phyloP scores from a whole-genome alignment of 495 filamentous ascomycete species.

The Sporormia fimetaria region DNA sequence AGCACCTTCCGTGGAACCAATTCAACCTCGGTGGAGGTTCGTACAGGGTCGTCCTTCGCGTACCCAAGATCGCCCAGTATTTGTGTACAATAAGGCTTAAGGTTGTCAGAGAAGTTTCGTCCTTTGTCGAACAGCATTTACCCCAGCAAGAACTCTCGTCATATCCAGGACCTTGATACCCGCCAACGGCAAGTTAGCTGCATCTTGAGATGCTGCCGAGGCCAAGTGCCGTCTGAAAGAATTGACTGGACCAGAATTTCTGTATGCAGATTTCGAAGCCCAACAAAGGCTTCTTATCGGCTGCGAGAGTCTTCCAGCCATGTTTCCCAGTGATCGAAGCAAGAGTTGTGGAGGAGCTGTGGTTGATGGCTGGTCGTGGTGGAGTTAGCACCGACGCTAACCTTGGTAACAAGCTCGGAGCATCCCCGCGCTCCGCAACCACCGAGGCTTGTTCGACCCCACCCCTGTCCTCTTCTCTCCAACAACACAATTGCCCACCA shows the following conservation, averaged over 20 bases:
- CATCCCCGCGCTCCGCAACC: slow-evolving; percentile 2
- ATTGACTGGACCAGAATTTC: slow-evolving; percentile 7
- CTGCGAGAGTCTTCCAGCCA: background rate
- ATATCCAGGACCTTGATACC: slow-evolving; percentile 88
- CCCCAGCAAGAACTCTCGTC: slow-evolving; percentile 91
- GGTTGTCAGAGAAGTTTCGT: background rate
- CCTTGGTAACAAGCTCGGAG: no score
- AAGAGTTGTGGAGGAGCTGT: slow-evolving; percentile 4
- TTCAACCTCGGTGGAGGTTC: slow-evolving; percentile 27
- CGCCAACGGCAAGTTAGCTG: slow-evolving; percentile 43
- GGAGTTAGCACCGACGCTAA: no score
- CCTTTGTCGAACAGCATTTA: slow-evolving; percentile 38
- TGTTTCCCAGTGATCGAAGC: background rate
- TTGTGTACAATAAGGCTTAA: slow-evolving; percentile 90
- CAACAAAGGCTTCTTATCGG: background rate
- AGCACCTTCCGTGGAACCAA: slow-evolving; percentile 1
- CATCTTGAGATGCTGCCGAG: slow-evolving; percentile 7
- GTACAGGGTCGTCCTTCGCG: slow-evolving; percentile 30
- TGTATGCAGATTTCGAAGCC: no score
- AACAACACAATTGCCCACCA: slow-evolving; percentile 34
- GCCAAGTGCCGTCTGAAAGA: slow-evolving; percentile 5
- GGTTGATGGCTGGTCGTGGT: no score
- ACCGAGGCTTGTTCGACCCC: slow-evolving; percentile 18
- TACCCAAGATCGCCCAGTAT: slow-evolving; percentile 96
- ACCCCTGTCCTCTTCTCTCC: slow-evolving; percentile 1